Conservation (phyloP, 345 rosid species). For the Psidium friedrichsthalianum region DNA sequence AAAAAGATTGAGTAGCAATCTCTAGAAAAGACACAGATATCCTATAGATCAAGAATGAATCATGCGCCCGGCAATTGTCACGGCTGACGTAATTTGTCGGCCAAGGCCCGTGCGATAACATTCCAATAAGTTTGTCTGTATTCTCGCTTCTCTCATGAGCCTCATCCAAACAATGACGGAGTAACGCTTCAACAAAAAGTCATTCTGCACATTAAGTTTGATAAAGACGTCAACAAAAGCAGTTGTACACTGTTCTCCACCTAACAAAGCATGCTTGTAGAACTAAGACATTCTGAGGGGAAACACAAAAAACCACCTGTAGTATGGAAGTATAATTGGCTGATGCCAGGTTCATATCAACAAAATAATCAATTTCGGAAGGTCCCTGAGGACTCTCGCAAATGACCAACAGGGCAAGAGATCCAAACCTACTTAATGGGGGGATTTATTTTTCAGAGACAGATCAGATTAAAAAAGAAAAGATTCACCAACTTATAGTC, state of each 20-base stretch:
- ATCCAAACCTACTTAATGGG: background rate
- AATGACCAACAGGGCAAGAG: background rate
- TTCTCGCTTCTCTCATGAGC: constrained; percentile 95
- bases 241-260: background rate
- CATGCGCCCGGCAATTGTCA: constrained; percentile 8
- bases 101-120: too few species aligned
- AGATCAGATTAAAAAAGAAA: background rate
- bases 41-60: background rate
- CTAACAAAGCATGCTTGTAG: background rate
- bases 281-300: background rate
- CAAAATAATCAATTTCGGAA: background rate
- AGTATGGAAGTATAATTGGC: background rate
- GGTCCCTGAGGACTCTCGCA: background rate
- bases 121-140: constrained; percentile 93
- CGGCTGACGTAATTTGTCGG: constrained; percentile 74
- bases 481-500: background rate
- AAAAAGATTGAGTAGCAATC: constrained; percentile 1
- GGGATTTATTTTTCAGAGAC: background rate
- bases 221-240: background rate
- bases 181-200: constrained; percentile 64
- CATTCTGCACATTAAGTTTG: constrained; percentile 40
- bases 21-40: background rate
- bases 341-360: background rate
- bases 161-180: constrained; percentile 80
- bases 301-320: background rate